These are phyloP conservation scores for Orbilia blumenaviensis DNA, from an alignment of 2,329 filamentous ascomycete species.

Conservation along the genomic window DNA sequence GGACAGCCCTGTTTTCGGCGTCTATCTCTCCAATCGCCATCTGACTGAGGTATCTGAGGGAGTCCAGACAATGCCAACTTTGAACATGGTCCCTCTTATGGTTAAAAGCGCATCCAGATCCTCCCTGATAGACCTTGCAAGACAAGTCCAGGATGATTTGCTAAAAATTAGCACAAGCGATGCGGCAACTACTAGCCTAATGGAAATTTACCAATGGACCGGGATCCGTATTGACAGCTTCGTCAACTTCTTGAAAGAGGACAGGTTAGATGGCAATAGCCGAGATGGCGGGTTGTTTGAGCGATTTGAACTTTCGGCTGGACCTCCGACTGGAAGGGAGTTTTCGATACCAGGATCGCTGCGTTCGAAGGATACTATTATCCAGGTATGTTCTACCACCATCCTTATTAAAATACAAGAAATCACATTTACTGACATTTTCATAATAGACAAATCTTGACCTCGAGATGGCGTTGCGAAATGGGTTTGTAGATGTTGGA, in stretches of 20 bases:
- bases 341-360: slow-evolving; percentile 29
- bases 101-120: slow-evolving; percentile 62
- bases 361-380: slow-evolving; percentile 17
- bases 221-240: slow-evolving; percentile 75
- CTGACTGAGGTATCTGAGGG: slow-evolving; percentile 24
- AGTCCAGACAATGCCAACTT: slow-evolving; percentile 71
- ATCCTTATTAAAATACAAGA: not conserved
- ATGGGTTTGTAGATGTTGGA: slow-evolving; percentile 61
- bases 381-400: slow-evolving; percentile 25
- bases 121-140: slow-evolving; percentile 66
- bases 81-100: slow-evolving; percentile 79
- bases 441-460: slow-evolving; percentile 40
- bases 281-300: slow-evolving; percentile 32
- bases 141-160: slow-evolving; percentile 74
- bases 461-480: slow-evolving; percentile 37
- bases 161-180: slow-evolving; percentile 68
- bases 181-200: slow-evolving; percentile 69
- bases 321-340: slow-evolving; percentile 1
- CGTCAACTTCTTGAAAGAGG: slow-evolving; percentile 73
- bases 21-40: slow-evolving; percentile 82
- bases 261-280: slow-evolving; percentile 27
- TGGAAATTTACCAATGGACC: slow-evolving; percentile 79
- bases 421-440: slow-evolving; percentile 14
- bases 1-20: slow-evolving; percentile 71
- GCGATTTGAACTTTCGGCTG: slow-evolving; percentile 20